phyloP scores from a whole-genome alignment of 768 basidiomycete species.

The Leccinum arenicola region DNA sequence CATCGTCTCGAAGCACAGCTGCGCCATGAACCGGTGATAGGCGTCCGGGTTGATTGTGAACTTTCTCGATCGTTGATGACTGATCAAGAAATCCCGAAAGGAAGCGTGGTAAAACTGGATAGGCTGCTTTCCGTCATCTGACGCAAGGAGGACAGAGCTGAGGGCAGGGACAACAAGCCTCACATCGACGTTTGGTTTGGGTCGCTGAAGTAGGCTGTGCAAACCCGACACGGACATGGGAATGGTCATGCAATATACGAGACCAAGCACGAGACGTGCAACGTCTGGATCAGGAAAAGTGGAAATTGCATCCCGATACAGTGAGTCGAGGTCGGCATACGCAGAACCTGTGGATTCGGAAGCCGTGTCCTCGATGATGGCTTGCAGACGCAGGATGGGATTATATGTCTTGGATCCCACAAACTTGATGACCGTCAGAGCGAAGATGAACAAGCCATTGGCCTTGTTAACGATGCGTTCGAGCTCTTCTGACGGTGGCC shows the following conservation, averaged over 20 bases:
- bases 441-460: no score
- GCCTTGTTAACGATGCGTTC: no score
- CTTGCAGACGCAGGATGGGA: no score
- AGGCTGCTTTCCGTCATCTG: slow-evolving; percentile 10
- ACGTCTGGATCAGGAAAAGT: slow-evolving; percentile 15
- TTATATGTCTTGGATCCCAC: no score
- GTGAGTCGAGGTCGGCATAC: slow-evolving; percentile 15
- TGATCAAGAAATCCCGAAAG: slow-evolving; percentile 12
- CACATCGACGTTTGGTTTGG: slow-evolving; percentile 15
- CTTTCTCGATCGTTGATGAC: slow-evolving; percentile 12
- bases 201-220: slow-evolving; percentile 7
- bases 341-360: slow-evolving; percentile 1
- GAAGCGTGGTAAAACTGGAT: slow-evolving; percentile 19
- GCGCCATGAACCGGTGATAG: slow-evolving; percentile 6
- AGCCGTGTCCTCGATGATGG: no score
- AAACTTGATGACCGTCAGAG: no score
- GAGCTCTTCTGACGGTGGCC: no score
- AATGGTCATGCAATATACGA: slow-evolving; percentile 16
- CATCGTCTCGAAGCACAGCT: slow-evolving; percentile 17
- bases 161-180: slow-evolving; percentile 20
- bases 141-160: slow-evolving; percentile 14
- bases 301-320: slow-evolving; percentile 17
- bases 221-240: slow-evolving; percentile 13
- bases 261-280: slow-evolving; percentile 16
- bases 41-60: slow-evolving; percentile 5